Percentiles rank a stretch among this genome's conserved stretches.
These are phyloP conservation scores for Lichtheimia hyalospora DNA, from an alignment of 371 early-diverging fungal species.

Conservation along the genomic window DNA sequence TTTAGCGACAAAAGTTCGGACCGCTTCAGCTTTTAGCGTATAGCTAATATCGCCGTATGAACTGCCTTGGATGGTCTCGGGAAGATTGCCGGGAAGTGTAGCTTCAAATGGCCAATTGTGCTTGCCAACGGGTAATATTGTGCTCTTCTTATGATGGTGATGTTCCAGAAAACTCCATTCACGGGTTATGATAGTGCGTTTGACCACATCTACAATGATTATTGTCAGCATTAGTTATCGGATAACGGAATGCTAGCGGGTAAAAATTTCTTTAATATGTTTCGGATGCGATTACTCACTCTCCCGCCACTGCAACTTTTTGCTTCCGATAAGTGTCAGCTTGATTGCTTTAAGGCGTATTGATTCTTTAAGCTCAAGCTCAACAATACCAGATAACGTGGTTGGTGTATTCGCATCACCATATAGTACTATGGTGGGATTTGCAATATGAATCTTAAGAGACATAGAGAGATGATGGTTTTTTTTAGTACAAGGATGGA, in stretches of 20 bases:
- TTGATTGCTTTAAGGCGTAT: conserved; percentile 30
- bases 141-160: neutral
- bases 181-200: neutral
- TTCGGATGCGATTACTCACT: conserved; percentile 18
- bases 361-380: conserved; percentile 19
- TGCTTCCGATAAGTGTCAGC: conserved; percentile 23
- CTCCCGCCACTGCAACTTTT: conserved; percentile 32
- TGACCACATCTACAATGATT: neutral
- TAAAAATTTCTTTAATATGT: neutral
- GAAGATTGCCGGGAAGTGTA: conserved; percentile 32
- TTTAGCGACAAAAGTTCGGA: conserved; percentile 31
- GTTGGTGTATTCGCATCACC: neutral
- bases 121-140: conserved; percentile 1
- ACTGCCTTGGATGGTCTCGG: conserved; percentile 36
- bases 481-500: too few relatives aligned
- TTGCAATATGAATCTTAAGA: neutral
- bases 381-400: conserved; percentile 29
- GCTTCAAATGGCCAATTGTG: conserved; percentile 43
- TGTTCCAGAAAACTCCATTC: conserved; percentile 5
- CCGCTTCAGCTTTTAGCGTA: conserved; percentile 37
- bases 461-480: neutral
- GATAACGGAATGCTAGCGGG: neutral
- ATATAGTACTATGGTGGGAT: neutral
- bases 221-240: neutral
- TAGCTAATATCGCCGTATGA: conserved; percentile 35